Evolutionary conservation across 2,329 filamentous ascomycete species (phyloP).

Genomic region (Penicillium freii): DNA sequence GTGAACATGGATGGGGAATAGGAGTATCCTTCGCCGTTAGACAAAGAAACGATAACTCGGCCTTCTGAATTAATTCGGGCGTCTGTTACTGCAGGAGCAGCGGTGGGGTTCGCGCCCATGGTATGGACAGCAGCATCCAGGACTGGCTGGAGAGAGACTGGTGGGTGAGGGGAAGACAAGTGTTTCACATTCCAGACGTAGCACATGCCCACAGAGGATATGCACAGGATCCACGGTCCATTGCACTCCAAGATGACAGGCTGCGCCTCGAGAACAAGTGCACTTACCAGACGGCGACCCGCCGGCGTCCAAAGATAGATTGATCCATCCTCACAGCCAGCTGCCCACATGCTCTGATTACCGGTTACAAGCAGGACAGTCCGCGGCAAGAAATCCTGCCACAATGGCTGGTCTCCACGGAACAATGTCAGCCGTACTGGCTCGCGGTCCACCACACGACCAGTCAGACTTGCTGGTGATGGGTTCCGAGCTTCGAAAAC

Average conservation of each 20-base stretch:
- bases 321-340: constrained; percentile 87
- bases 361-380: constrained; percentile 87
- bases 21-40: constrained; percentile 89
- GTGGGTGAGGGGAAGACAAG: constrained; percentile 80
- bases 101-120: constrained; percentile 73
- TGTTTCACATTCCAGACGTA: constrained; percentile 91
- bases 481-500: constrained; percentile 90
- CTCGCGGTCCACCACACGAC: constrained; percentile 65
- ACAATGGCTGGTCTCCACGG: constrained; percentile 75
- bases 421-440: constrained; percentile 80
- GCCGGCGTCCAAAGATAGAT: constrained; percentile 90
- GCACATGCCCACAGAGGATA: constrained; percentile 83
- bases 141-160: constrained; percentile 82
- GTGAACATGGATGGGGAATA: constrained; percentile 82
- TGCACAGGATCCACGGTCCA: constrained; percentile 83
- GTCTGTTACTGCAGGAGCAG: constrained; percentile 81
- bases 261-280: constrained; percentile 84
- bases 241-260: constrained; percentile 91
- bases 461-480: constrained; percentile 57
- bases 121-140: constrained; percentile 81
- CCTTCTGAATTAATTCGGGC: constrained; percentile 88
- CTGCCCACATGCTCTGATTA: constrained; percentile 87
- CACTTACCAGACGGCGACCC: constrained; percentile 78
- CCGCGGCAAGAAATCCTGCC: constrained; percentile 90
- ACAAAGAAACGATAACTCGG: constrained; percentile 82